Evolutionary conservation across 768 basidiomycete species (phyloP), one percentile per base, ranked within the genome.

Genomic region (Calocybe cyanea): DNA sequence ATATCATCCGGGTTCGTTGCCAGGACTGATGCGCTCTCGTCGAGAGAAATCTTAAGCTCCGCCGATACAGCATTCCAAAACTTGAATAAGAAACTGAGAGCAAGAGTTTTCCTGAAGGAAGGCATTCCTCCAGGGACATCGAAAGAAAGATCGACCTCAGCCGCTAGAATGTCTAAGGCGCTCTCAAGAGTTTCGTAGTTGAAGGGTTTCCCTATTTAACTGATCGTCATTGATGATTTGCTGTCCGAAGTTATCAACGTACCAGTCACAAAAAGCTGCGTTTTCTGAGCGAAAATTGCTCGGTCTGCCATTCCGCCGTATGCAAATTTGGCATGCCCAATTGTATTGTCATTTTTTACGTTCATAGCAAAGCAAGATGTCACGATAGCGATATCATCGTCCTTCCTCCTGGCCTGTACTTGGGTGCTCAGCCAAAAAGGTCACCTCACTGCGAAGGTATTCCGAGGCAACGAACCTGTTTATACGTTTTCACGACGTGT

Each of bases 261-360:
- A 52, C 51, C 51, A 24, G 32, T 38, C 0, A 53, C 45, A 36
- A 30, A 49, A 4, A 41, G 36, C 18, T 53, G 48, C 15, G 52
- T 53, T 32, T 53, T 53, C 7, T 48, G 48, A 15, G 36, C 33
- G 24, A 48, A 46, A 1, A 53, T 49, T 14, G 52, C 49, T 48
- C 52, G 49, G 11, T 48, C 52, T 1, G 52, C 48, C 52, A 53
- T 53, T 9, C 52, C 52, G 20, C 52, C 52, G 20, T 53, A 53
- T 13, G 52, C 48, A 44, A 49, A 53, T 10, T 37, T 49, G 9
- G 48, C 52, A 13, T 43, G 52, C 19, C 19, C 23, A 30, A 53
- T 53, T 7, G 49, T 21, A 10, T 41, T 45, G 9, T 37, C 41
- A 4, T 46, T 41, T 13, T 46, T 33, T 0, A 53, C 45, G 5